Evolutionary conservation across 129 eudicot genomes (phyloP), one percentile per base, ranked within the genome.

Genomic region (Flaveria sonorensis): DNA sequence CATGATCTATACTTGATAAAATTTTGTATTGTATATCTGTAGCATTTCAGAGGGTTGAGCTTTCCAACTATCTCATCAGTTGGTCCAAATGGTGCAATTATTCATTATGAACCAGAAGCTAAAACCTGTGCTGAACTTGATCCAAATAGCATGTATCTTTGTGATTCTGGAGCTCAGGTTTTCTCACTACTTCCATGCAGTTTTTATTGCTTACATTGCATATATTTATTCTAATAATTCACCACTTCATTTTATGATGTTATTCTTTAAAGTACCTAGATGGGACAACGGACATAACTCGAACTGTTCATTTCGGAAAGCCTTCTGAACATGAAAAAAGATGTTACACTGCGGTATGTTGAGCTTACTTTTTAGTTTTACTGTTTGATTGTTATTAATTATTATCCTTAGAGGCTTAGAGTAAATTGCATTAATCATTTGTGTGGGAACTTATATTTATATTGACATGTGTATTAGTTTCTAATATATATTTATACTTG

Each of bases 161-260:
- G 85, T 81, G 99, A 95, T 77, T 95, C 99, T 15, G 99, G 99
- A 82, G 99, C 94, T 59, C 99, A 95, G 99, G 99, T 95, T 65
- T 70, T 80, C 50, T 53, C 50, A 42, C 59, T 53, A 16, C 64
- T 80, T 73, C 6, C 12, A 0, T 75, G 26, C 30, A 18, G 16
- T 18, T 11, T 42, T 70, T 47, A 5, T 59, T 68, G 9, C 18
- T 57, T 43, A 23, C 74, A 21, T 77, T 43, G 50, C 51, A 1
- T 53, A 51, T 47, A 15, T 71, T 42, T 19, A 30, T 76, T 36
- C 15, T n/a, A 53, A 69, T 40, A 50, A 9, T 71, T 53, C 39
- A 36, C 71, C 26, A 12, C 12, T 19, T 36, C 23, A 53, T 32
- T 13, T 72, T 47, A 60, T 84, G 64, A 8, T 71, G 46, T 78